A percentile compares a stretch with the other conserved stretches of the same genome.
Conservation (phyloP, 129 eudicot species). For the Kitagawia praeruptora region DNA sequence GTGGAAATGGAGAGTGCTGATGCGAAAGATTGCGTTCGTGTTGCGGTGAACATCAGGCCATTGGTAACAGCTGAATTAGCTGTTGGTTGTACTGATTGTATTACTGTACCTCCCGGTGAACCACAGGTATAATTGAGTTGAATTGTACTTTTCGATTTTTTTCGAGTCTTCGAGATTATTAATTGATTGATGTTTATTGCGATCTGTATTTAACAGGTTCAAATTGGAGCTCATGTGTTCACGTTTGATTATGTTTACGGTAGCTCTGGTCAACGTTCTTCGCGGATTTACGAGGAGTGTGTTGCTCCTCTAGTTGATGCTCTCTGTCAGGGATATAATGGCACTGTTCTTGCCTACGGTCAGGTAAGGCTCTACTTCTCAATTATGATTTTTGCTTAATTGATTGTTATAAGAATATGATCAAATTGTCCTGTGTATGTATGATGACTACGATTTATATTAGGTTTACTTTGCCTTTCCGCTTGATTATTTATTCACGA, state of each 20-base stretch:
- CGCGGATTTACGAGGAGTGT: constrained; percentile 62
- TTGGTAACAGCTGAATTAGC: constrained; percentile 80
- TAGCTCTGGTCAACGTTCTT: constrained; percentile 29
- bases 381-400: neutral
- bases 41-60: constrained; percentile 82
- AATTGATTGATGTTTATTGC: neutral
- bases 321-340: constrained; percentile 73
- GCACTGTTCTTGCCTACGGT: constrained; percentile 89
- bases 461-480: neutral
- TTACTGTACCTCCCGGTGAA: constrained; percentile 59
- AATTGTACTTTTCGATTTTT: neutral
- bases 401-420: neutral
- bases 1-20: constrained; percentile 44
- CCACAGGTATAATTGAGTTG: constrained; percentile 46
- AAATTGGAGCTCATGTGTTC: constrained; percentile 78
- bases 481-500: neutral
- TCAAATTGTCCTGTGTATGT: neutral
- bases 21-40: constrained; percentile 50
- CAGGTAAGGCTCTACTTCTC: constrained; percentile 36
- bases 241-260: constrained; percentile 84
- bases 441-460: neutral
- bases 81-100: constrained; percentile 70
- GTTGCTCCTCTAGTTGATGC: constrained; percentile 86
- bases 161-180: neutral
- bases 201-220: constrained; percentile 42